Base-by-base conservation (phyloP, 257 asterid species). In the Solanum bulbocastanum region DNA sequence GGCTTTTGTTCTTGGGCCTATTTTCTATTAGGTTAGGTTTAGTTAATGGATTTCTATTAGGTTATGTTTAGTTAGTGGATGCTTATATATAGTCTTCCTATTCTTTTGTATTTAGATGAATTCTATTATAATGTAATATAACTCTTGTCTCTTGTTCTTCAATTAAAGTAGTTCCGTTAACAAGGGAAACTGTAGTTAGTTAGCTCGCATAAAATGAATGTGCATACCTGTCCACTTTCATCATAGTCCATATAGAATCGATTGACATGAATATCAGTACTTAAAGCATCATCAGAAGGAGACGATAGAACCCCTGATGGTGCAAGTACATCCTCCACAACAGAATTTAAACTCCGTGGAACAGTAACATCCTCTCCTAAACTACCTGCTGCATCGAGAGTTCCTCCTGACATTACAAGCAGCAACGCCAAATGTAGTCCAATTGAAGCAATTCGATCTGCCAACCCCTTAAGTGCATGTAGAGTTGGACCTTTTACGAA, bases 371-470 rank as follows among this genome's bases (percentile, higher is more conserved):
- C 90, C 49, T 98, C 99, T 90, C 94, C 87, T 78, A 93, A 96
- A 91, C 98, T 96, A 65, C 98, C 96, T 65, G 91, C 85, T 37
- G 98, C 98, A 90, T 95, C 95, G 42, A 97, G 92, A 90, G 98
- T 97, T 91, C 98, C 99, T 74, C 98, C 99, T 4, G 90, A 92
- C 99, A 97, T 97, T 87, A 94, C 88, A 36, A 97, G 91, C 75
- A 96, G 90, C 90, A 97, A 79, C 3, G 98, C 98, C 88, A 95
- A 87, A 86, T 96, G 98, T 87, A 97, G 98, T 90, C 99, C 98
- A 18, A 97, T 93, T 12, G 98, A 97, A 84, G 98, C 96, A 88
- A 96, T 90, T 73, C 98, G 91, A 86, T 98, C 97, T 5, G 95
- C 99, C 88, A 95, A 86, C 42, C 98, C 97, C 89, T 91, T 93